These are phyloP conservation scores for Suaeda aralocaspica DNA, from an alignment of 148 eudicot genomes.

Conservation along the genomic window DNA sequence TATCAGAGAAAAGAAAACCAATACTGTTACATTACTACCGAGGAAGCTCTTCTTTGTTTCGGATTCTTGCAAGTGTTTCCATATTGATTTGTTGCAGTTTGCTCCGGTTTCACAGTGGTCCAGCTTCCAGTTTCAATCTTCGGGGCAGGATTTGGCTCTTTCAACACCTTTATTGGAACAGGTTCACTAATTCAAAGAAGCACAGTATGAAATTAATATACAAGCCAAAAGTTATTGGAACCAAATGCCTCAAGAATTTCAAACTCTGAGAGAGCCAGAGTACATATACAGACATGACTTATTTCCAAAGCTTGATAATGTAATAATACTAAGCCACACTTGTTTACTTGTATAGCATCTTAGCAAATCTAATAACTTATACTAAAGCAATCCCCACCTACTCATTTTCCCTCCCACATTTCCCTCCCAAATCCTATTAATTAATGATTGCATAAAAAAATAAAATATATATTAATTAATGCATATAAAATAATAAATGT, in stretches of 20 bases:
- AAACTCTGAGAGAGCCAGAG: not conserved
- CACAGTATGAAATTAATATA: not conserved
- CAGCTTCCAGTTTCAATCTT: slow-evolving; percentile 62
- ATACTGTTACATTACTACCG: slow-evolving; percentile 34
- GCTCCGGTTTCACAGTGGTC: slow-evolving; percentile 60
- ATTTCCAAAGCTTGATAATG: not conserved
- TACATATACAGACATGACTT: not conserved
- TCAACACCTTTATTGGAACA: slow-evolving; percentile 27
- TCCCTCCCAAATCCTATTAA: too few relatives aligned
- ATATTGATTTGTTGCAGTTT: slow-evolving; percentile 24
- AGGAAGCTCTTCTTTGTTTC: slow-evolving; percentile 37
- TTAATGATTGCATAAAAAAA: too few relatives aligned
- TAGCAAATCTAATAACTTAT: not conserved
- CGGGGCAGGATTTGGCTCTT: slow-evolving; percentile 34
- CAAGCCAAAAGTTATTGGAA: not conserved
- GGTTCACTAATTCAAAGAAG: slow-evolving; percentile 27
- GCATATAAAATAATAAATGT: too few relatives aligned
- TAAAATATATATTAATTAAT: too few relatives aligned
- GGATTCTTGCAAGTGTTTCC: slow-evolving; percentile 26
- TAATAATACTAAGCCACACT: not conserved
- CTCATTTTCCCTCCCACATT: too few relatives aligned
- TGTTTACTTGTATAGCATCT: not conserved
- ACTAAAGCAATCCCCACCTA: not conserved
- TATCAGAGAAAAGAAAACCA: not conserved
- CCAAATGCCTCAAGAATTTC: not conserved